Base-by-base conservation (phyloP, 2,329 filamentous ascomycete genomes). In the Colletotrichum chrysophilum region DNA sequence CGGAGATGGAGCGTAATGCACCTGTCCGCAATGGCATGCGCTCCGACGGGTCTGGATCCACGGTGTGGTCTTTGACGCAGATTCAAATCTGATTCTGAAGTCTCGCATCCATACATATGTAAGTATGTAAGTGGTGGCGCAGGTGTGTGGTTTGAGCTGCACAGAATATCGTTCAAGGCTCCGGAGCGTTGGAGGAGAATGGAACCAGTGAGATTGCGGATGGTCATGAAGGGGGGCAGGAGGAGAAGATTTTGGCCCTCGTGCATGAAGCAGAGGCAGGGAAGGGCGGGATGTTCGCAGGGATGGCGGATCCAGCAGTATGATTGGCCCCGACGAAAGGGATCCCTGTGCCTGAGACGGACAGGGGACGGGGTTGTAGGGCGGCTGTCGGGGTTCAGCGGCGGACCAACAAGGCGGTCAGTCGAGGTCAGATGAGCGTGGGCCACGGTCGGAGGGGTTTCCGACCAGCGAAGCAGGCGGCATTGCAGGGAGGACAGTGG, bases 211-310 rank as follows among this genome's bases (percentile, higher is more conserved):
- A 68, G 62, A 68, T 75, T 73, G 64, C 62, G 56, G 28, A 65
- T 65, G 70, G 62, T 24, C 26, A 18, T 36, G 38, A 60, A 75
- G n/a, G 70, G 64, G 64, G 64, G 58, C 43, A 52, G 24, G 56
- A 71, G 61, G 60, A 73, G 70, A 60, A 58, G 73, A 68, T 73
- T 73, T 73, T 52, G 73, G 48, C 70, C 65, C 28, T 43, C 18
- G 48, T 75, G 62, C 73, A 75, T 65, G 58, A 73, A 75, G 73
- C 64, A 72, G 64, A 73, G 73, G 58, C 73, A 75, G 64, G 73
- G 70, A 73, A 69, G 18, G 21, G 18, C 73, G 70, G 70, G 73
- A 75, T 73, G 70, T 64, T 64, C 73, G 70, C 70, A 75, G 70
- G 73, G 73, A 75, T 75, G 38, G 58, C 26, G 34, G 48, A 16